phyloP scores from a whole-genome alignment of 1,139 yeast species.

The Kodamaea plutei region DNA sequence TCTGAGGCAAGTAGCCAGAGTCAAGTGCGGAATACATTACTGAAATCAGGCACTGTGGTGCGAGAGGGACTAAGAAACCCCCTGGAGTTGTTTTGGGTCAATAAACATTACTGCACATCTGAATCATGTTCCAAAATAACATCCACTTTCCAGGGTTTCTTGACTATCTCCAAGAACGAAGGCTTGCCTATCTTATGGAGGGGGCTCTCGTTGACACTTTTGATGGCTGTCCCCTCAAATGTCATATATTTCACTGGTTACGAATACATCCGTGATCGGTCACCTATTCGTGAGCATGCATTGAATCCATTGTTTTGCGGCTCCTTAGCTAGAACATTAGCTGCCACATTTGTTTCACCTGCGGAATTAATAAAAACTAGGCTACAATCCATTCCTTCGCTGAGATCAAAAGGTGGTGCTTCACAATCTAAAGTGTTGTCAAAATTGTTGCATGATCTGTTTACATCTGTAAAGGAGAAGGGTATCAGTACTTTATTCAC shows the following conservation, averaged over 20 bases:
- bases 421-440: slow-evolving; percentile 32
- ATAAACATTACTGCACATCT: slow-evolving; percentile 34
- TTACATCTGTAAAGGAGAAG: slow-evolving; percentile 46
- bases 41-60: slow-evolving; percentile 4
- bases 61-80: slow-evolving; percentile 7
- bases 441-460: slow-evolving; percentile 55
- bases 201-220: slow-evolving; percentile 74
- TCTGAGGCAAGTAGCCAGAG: slow-evolving; percentile 5
- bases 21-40: slow-evolving; percentile 10
- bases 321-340: slow-evolving; percentile 71
- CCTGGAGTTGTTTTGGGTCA: slow-evolving; percentile 39
- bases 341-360: slow-evolving; percentile 87
- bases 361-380: slow-evolving; percentile 83
- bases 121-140: slow-evolving; percentile 35
- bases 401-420: slow-evolving; percentile 14
- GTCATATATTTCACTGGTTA: slow-evolving; percentile 93
- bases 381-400: slow-evolving; percentile 73
- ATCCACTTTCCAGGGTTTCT: slow-evolving; percentile 72
- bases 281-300: slow-evolving; percentile 50
- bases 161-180: slow-evolving; percentile 62
- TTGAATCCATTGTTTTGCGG: slow-evolving; percentile 86
- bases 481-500: slow-evolving; percentile 71
- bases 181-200: slow-evolving; percentile 83
- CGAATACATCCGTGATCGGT: slow-evolving; percentile 74
- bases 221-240: slow-evolving; percentile 92